These are phyloP conservation scores for Rhodotorula babjevae DNA, from an alignment of 768 basidiomycete genomes.

Conservation along the genomic window DNA sequence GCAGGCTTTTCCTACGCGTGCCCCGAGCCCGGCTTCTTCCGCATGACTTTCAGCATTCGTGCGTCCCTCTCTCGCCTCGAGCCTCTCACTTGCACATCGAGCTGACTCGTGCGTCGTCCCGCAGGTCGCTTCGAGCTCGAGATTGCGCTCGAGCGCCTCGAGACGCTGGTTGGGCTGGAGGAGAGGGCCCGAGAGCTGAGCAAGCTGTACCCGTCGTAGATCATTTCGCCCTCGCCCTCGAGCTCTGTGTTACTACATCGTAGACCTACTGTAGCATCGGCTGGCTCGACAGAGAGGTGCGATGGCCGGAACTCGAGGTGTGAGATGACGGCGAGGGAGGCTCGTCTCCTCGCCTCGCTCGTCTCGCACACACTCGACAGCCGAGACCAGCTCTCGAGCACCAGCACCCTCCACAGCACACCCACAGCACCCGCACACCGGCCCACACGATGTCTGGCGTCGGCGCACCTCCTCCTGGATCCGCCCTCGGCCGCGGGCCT, in stretches of 20 bases:
- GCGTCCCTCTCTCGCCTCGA: background rate
- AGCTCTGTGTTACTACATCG: background rate
- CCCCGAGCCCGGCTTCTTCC: conserved; percentile 15
- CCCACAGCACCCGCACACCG: no score
- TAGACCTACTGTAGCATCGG: background rate
- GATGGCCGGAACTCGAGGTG: background rate
- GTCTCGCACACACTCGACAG: no score
- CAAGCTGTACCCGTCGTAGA: background rate
- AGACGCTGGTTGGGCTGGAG: background rate
- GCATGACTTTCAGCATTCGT: conserved; percentile 21
- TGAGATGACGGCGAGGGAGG: no score
- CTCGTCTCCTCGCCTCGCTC: no score
- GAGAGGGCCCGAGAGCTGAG: background rate
- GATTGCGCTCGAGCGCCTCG: conserved; percentile 18
- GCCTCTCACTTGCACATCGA: no score
- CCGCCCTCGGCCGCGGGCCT: background rate
- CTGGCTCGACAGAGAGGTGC: no score
- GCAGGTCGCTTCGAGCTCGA: background rate
- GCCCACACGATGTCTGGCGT: no score
- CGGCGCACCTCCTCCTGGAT: background rate
- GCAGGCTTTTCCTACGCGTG: conserved; percentile 26
- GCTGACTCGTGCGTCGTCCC: background rate
- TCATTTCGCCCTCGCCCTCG: background rate
- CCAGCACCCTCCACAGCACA: no score
- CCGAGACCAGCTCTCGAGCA: no score